Evolutionary conservation across 192 early-diverging fungal species (phyloP).

Genomic region (Coemansia sp.): DNA sequence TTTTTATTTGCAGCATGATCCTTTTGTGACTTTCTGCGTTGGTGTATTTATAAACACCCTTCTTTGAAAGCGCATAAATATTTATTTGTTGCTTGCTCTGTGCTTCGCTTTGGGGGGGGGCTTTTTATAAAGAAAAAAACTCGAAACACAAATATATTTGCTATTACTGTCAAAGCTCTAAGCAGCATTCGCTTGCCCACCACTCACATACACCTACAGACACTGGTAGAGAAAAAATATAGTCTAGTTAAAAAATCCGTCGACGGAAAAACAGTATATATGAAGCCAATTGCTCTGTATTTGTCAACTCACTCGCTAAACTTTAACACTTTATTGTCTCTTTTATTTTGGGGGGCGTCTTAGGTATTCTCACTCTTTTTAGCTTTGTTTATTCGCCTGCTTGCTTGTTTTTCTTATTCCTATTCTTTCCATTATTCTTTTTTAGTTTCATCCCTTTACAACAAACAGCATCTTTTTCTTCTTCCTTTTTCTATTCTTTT

Average conservation of each 20-base stretch:
- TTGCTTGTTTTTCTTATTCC: background rate
- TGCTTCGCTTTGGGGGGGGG: too few relatives aligned
- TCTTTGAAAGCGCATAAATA: too few relatives aligned
- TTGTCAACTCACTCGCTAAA: too few relatives aligned
- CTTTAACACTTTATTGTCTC: too few relatives aligned
- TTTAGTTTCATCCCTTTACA: background rate
- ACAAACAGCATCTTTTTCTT: too few relatives aligned
- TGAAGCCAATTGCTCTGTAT: too few relatives aligned
- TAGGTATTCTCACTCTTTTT: background rate
- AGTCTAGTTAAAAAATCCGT: background rate
- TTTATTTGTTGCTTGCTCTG: too few relatives aligned
- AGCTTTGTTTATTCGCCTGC: background rate
- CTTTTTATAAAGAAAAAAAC: background rate
- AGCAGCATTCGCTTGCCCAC: background rate
- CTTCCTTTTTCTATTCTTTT: background rate
- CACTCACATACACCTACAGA: background rate
- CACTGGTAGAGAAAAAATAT: background rate
- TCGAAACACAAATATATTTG: background rate
- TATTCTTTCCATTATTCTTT: slow-evolving; percentile 10
- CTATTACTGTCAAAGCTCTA: background rate
- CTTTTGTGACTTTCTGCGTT: too few relatives aligned
- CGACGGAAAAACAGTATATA: too few relatives aligned
- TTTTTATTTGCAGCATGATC: background rate
- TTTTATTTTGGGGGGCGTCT: background rate
- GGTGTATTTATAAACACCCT: too few relatives aligned